These are phyloP conservation scores for Pichia phayaonensis DNA, from an alignment of 805 yeast species.

Conservation along the genomic window DNA sequence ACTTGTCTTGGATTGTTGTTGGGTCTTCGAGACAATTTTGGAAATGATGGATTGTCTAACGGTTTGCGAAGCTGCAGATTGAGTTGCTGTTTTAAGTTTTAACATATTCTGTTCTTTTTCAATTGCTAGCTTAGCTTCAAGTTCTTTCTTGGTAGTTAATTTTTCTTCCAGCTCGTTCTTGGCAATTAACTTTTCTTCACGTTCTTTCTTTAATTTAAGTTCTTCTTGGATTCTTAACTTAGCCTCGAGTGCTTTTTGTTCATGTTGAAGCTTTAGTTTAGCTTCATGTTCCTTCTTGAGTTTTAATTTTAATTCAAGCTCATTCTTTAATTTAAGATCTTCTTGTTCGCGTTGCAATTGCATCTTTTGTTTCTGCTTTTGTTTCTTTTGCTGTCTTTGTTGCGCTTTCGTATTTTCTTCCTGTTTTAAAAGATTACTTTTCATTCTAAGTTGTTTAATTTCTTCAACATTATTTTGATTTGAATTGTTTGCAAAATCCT, in stretches of 20 bases:
- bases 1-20: conserved; percentile 8
- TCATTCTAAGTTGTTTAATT: background rate
- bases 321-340: background rate
- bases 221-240: background rate
- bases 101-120: background rate
- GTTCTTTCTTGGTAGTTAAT: background rate
- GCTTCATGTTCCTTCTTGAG: background rate
- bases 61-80: background rate
- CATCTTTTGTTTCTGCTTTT: background rate
- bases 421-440: no score
- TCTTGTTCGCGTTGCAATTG: background rate
- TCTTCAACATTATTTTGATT: background rate
- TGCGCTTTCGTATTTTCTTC: background rate
- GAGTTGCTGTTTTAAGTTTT: background rate
- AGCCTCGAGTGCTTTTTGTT: background rate
- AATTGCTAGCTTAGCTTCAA: background rate
- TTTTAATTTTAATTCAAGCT: no score
- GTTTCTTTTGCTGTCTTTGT: background rate
- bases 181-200: background rate
- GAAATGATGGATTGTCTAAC: background rate
- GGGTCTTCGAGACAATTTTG: background rate
- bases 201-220: background rate
- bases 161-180: background rate
- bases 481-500: background rate
- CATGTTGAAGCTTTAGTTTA: background rate